Base-by-base conservation (phyloP, 116 monocot species). In the Papilionanthe hybrid region DNA sequence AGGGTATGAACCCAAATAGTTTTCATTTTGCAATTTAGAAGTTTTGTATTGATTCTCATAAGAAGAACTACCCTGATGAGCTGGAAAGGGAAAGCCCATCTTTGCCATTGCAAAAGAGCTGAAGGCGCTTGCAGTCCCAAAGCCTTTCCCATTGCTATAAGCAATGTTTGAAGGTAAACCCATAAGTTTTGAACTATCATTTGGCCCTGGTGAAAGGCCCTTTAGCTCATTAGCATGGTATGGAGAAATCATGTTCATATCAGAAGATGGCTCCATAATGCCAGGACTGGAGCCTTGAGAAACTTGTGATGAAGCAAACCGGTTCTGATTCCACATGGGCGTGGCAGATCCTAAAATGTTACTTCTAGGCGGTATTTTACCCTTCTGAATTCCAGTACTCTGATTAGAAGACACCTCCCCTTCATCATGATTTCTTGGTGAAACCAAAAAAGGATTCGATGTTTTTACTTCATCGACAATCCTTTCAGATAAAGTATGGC, bases 321-420 rank as follows among this genome's bases (percentile, higher is more conserved):
- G 88, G 65, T 84, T 96, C 63, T 90, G 93, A 74, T 83, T 85
- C 93, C 90, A 90, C 66, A 86, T 42, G 83, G 79, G 72, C 37
- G 37, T 1, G 57, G 79, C 75, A 83, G 92, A 79, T 44, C 76
- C 79, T 57, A 82, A 30, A 78, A 72, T 50, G 66, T 78, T 86
- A 47, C 75, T 30, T 78, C 75, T 83, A 44, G 86, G 81, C 15
- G 77, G 79, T 43, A 87, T 67, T 23, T 72, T 81, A 43, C 83
- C 85, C 68, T 89, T 90, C 37, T 90, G 88, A 76, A 82, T 63
- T 53, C 82, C 91, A 81, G 72, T 77, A 77, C 75, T 83, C 78
- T 87, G 79, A 15, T 82, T 78, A 80, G 93, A 91, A 81, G 87
- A 83, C 50, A 86, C 80, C 66, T 86, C 92, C 25, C 78, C 79